phyloP scores from a whole-genome alignment of 2,329 filamentous ascomycete genomes.

The Lasiodiplodia sp. region DNA sequence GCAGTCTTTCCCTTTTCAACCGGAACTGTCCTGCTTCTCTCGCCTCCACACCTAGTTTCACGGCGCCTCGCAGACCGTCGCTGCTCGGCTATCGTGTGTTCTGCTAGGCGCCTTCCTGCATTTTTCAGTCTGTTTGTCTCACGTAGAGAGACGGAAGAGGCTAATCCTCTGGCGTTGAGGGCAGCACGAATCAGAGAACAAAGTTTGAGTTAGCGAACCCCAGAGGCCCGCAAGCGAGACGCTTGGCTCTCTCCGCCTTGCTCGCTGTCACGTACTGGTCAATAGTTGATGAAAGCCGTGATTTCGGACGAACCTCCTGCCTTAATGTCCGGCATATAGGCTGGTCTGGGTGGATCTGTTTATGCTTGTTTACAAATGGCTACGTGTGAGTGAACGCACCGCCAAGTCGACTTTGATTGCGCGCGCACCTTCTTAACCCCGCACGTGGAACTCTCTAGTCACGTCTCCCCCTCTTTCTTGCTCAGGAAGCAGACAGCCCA shows the following conservation, averaged over 20 bases:
- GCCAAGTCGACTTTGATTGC: constrained; percentile 1
- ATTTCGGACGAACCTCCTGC: background rate
- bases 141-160: background rate
- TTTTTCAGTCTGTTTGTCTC: background rate
- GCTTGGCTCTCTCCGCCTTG: background rate
- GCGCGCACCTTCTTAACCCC: background rate
- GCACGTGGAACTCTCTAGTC: background rate
- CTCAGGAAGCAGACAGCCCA: background rate
- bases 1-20: background rate
- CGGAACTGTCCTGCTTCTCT: constrained; percentile 1
- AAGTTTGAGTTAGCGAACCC: background rate
- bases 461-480: background rate
- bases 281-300: background rate
- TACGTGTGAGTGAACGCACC: background rate
- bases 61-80: constrained; percentile 12
- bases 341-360: constrained; percentile 3
- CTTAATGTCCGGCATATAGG: constrained; percentile 17
- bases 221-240: constrained; percentile 4
- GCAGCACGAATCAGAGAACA: background rate
- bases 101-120: background rate
- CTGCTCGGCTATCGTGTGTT: background rate
- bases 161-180: too few species aligned
- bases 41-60: constrained; percentile 12
- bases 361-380: constrained; percentile 18
- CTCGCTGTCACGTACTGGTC: background rate